Base-by-base conservation (phyloP, 2,329 filamentous ascomycete species). In the Pleomassaria siparia region DNA sequence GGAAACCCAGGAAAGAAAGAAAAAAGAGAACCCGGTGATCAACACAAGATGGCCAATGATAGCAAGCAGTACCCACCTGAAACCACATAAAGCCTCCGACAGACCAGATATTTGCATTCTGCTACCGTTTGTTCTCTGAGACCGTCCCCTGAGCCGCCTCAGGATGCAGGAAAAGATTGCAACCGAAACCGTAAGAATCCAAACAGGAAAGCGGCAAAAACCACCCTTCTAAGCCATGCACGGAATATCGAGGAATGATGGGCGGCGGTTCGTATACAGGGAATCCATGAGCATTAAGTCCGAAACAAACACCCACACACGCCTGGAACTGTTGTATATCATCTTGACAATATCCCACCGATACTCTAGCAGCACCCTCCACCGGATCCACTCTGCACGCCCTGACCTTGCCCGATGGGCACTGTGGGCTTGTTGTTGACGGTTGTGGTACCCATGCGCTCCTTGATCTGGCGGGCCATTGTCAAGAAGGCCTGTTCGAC, bases 381-480 rank as follows among this genome's bases (percentile, higher is more conserved):
- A 71, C 83, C 89, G 64, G 88, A 89, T 63, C 87, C 87, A 66
- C 85, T 88, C 73, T 95, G 89, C 61, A 99, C 92, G 65, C 91
- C 91, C 75, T 95, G 91, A 69, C 94, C 94, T 72, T 91, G 88
- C 50, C 91, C 89, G 66, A 99, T 94, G 73, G 96, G 91, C 65
- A 99, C 91, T 64, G 89, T 95, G 58, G 92, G 92, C 82, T 97
- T 99, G 79, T 92, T 95, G 84, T 97, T 97, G 80, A 91, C 91
- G 59, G 89, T 87, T 56, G 92, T 94, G 63, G 90, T 96, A 67
- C 94, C 94, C 92, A 99, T 99, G 70, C 94, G 88, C 81, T 97
- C 92, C 84, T 99, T 99, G 80, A 99, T 99, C 78, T 99, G 94
- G 75, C 94, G 88, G 65, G 94, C 94, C 94, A 99, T 99, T 74